Percentiles rank a stretch among this genome's conserved stretches.
Evolutionary conservation across 176 grass and related monocot genomes (phyloP).

Genomic region (Dendrocalamus sinicus): DNA sequence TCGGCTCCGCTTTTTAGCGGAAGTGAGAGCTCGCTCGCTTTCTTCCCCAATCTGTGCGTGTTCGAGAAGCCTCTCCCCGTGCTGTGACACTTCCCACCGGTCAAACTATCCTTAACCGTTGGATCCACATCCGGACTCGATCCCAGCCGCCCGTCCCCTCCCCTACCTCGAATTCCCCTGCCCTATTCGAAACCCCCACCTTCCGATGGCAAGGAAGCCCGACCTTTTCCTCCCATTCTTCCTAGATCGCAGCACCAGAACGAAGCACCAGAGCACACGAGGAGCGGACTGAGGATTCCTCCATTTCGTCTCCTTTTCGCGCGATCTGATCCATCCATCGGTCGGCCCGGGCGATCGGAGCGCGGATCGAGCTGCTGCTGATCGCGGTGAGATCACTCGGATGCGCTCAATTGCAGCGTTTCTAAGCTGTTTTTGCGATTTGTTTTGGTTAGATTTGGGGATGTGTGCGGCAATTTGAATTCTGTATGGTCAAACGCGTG

Average conservation of each 20-base stretch:
- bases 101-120: not conserved
- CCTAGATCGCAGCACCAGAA: conserved; percentile 40
- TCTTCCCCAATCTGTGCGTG: conserved; percentile 49
- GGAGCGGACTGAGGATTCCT: not conserved
- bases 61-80: conserved; percentile 40
- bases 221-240: conserved; percentile 19
- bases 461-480: not conserved
- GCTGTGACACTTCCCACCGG: not conserved
- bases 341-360: not conserved
- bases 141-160: conserved; percentile 24
- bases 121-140: conserved; percentile 21
- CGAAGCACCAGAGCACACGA: conserved; percentile 22
- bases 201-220: not conserved
- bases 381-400: conserved; percentile 41
- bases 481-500: not conserved
- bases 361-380: conserved; percentile 33
- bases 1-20: not conserved
- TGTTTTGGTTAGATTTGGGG: not conserved
- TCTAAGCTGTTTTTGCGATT: not conserved
- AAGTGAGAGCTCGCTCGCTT: not conserved
- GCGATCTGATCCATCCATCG: conserved; percentile 7
- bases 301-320: not conserved
- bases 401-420: conserved; percentile 36
- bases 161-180: conserved; percentile 9
- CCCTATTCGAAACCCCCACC: conserved; percentile 44